Evolutionary conservation across 1,284 basidiomycete genomes (phyloP).

Genomic region (Papiliotrema terrestris): DNA sequence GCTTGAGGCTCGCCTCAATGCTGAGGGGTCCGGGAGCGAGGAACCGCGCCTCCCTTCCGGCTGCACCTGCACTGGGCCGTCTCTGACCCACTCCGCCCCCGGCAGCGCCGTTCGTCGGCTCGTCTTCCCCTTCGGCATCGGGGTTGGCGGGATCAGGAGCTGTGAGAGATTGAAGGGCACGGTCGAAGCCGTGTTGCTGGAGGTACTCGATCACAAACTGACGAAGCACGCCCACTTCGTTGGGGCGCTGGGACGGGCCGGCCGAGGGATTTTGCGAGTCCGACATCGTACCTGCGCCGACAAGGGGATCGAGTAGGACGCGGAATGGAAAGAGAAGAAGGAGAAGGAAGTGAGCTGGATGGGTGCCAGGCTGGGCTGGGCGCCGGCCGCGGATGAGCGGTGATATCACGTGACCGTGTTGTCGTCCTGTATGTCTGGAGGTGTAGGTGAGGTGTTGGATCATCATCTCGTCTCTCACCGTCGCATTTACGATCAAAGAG

Average conservation of each 20-base stretch:
- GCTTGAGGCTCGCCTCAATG: constrained; percentile 41
- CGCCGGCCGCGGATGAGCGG: no score
- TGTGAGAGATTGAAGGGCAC: constrained; percentile 69
- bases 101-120: constrained; percentile 10
- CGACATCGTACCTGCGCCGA: not conserved
- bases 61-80: constrained; percentile 36
- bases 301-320: not conserved
- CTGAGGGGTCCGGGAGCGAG: constrained; percentile 37
- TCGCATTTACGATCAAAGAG: not conserved
- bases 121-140: constrained; percentile 45
- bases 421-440: not conserved
- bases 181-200: constrained; percentile 70
- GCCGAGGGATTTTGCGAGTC: no score
- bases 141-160: constrained; percentile 60
- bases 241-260: not conserved
- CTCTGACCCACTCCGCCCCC: constrained; percentile 26
- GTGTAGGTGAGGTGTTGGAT: no score
- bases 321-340: not conserved
- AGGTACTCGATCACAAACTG: constrained; percentile 79
- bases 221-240: constrained; percentile 33
- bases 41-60: constrained; percentile 38
- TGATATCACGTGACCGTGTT: not conserved
- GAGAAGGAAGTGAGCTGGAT: not conserved
- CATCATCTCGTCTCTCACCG: not conserved
- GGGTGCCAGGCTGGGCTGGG: not conserved